Evolutionary conservation across 2,329 filamentous ascomycete genomes (phyloP), one percentile per base, ranked within the genome.

Genomic region (Endothia cerciana): DNA sequence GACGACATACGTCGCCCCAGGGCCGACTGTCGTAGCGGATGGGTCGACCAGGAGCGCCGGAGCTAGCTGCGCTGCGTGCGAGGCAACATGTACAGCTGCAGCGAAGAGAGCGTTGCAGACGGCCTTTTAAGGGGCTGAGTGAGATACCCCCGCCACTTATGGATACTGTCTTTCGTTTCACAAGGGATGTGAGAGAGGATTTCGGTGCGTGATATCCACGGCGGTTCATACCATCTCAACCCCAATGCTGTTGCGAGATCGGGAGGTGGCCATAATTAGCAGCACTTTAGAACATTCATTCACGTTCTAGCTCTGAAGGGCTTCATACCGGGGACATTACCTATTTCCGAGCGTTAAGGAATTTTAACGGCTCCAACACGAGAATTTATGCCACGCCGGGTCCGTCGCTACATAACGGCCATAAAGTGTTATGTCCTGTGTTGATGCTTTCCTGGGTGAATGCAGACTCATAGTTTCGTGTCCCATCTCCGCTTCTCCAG

Each of bases 11-110:
- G 71, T 76, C 5, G 79, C 79, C 4, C 81, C 82, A 0, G 81
- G 82, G 3, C 80, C 80, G 2, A 70, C 74, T 1, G 81, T 83
- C 33, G 74, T 79, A 62, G 68, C 77, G 0, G 74, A 75, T n/a
- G 81, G 81, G 0, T 74, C 75, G 2, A 79, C 76, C 5, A 79
- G 79, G 73, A 69, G 66, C 4, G 77, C 80, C 15, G 80, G 81
- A 19, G 76, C 76, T 2, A 73, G 65, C 1, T 83, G 81, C 71
- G 68, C 66, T 8, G 79, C 77, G 4, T 82, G 80, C 63, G 79
- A 78, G 61, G 72, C 74, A 38, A 81, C 75, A 38, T 80, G 76
- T 67, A 74, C 71, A 43, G 75, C 72, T 7, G 77, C 58, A 8
- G 40, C 58, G 17, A 47, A 60, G 41, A 60, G 58, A 19, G 58